A percentile compares a stretch with the other conserved stretches of the same genome.
These are phyloP conservation scores for Pythium apleroticum DNA, from an alignment of 352 stramenopile species.

Conservation along the genomic window DNA sequence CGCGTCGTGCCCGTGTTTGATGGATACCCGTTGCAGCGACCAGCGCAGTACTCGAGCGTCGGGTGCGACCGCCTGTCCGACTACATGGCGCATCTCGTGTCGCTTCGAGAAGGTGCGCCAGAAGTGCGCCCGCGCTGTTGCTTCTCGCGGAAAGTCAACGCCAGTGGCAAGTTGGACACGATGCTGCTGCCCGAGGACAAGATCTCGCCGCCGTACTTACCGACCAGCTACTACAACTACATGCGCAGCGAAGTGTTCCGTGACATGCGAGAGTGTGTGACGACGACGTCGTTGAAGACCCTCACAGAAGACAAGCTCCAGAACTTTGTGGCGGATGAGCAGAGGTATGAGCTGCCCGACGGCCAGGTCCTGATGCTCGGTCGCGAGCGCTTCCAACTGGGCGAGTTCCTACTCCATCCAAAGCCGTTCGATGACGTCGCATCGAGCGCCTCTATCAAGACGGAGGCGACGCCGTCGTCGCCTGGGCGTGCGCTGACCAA, in stretches of 20 bases:
- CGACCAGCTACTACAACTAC: conserved; percentile 73
- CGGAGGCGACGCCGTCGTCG: conserved; percentile 48
- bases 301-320: conserved; percentile 50
- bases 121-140: conserved; percentile 60
- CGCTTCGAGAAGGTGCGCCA: conserved; percentile 35
- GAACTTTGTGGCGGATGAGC: conserved; percentile 26
- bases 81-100: conserved; percentile 74
- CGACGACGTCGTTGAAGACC: conserved; percentile 43
- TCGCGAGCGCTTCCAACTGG: conserved; percentile 66
- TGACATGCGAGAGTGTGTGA: conserved; percentile 75
- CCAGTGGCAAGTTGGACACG: conserved; percentile 56
- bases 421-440: conserved; percentile 42
- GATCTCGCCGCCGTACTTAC: conserved; percentile 50
- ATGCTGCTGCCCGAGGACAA: conserved; percentile 38
- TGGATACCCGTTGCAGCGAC: conserved; percentile 83
- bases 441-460: conserved; percentile 14
- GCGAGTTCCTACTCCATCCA: conserved; percentile 76
- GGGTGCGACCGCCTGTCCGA: conserved; percentile 70
- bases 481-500: conserved; percentile 54
- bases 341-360: conserved; percentile 82
- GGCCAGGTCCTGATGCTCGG: conserved; percentile 65
- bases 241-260: conserved; percentile 64
- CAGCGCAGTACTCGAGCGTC: conserved; percentile 71
- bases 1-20: conserved; percentile 91
- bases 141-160: conserved; percentile 58